These are phyloP conservation scores for Suillus variegatus DNA, from an alignment of 768 basidiomycete genomes.

Conservation along the genomic window DNA sequence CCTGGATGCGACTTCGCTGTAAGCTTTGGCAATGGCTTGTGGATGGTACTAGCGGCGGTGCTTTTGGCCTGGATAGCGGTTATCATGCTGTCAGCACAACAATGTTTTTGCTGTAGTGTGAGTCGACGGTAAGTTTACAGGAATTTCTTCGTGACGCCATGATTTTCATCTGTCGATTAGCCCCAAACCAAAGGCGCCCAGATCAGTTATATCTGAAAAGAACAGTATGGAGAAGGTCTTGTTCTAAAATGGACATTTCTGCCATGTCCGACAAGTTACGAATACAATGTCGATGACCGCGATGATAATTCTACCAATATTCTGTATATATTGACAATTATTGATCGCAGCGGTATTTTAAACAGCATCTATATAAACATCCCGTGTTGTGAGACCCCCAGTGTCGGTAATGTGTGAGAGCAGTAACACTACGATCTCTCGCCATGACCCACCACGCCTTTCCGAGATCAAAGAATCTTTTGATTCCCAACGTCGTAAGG, in stretches of 20 bases:
- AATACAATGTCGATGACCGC: not conserved
- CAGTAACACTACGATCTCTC: not conserved
- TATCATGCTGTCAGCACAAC: constrained; percentile 59
- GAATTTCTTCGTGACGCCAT: not conserved
- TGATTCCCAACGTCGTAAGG: not conserved
- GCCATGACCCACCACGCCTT: not conserved
- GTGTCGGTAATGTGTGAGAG: not conserved
- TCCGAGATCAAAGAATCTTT: not conserved
- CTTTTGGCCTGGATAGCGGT: constrained; percentile 61
- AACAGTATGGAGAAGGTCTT: not conserved
- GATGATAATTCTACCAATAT: not conserved
- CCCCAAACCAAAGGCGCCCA: not conserved
- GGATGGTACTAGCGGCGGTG: constrained; percentile 66
- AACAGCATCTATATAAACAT: not conserved
- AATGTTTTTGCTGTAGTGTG: constrained; percentile 72
- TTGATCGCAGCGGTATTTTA: not conserved
- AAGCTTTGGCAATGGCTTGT: constrained; percentile 66
- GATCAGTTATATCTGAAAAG: not conserved
- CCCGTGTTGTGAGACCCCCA: not conserved
- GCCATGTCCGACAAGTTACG: not conserved
- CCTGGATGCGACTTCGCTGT: constrained; percentile 45
- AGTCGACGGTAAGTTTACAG: constrained; percentile 33
- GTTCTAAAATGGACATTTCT: not conserved
- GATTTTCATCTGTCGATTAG: not conserved
- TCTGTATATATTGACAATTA: not conserved